Evolutionary conservation across 805 yeast species (phyloP).

Genomic region (Zygosaccharomyces pseudorouxii): DNA sequence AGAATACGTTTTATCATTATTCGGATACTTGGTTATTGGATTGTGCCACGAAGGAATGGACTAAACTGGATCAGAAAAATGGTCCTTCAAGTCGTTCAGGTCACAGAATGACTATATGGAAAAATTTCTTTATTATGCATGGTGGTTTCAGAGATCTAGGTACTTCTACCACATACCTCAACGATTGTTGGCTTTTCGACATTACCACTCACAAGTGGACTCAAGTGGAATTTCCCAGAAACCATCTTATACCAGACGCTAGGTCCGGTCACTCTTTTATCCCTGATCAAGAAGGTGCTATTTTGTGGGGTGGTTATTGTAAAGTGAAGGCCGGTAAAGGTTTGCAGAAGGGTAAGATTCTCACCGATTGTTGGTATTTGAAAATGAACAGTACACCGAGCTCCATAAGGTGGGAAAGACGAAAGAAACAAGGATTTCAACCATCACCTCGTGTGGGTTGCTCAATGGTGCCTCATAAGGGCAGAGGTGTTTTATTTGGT

Average conservation of each 20-base stretch:
- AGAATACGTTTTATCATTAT: slow-evolving; percentile 90
- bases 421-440: slow-evolving; percentile 82
- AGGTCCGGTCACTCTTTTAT: slow-evolving; percentile 89
- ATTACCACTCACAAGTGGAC: slow-evolving; percentile 85
- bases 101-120: slow-evolving; percentile 87
- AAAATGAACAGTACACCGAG: slow-evolving; percentile 78
- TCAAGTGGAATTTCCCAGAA: slow-evolving; percentile 80
- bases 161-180: slow-evolving; percentile 70
- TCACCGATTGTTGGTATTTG: slow-evolving; percentile 79
- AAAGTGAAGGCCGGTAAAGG: slow-evolving; percentile 89
- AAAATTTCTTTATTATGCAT: slow-evolving; percentile 74
- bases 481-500: slow-evolving; percentile 89
- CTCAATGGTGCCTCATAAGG: slow-evolving; percentile 81
- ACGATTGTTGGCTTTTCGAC: slow-evolving; percentile 91
- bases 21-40: slow-evolving; percentile 96
- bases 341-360: slow-evolving; percentile 82
- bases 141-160: slow-evolving; percentile 96
- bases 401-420: slow-evolving; percentile 80
- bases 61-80: slow-evolving; percentile 68
- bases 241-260: slow-evolving; percentile 79
- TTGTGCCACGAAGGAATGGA: slow-evolving; percentile 81
- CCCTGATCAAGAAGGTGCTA: slow-evolving; percentile 75
- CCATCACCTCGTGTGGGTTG: slow-evolving; percentile 96
- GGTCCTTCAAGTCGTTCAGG: slow-evolving; percentile 90
- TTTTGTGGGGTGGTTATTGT: slow-evolving; percentile 89